phyloP scores from a whole-genome alignment of 345 rosid genomes.

The Brassica rapa region DNA sequence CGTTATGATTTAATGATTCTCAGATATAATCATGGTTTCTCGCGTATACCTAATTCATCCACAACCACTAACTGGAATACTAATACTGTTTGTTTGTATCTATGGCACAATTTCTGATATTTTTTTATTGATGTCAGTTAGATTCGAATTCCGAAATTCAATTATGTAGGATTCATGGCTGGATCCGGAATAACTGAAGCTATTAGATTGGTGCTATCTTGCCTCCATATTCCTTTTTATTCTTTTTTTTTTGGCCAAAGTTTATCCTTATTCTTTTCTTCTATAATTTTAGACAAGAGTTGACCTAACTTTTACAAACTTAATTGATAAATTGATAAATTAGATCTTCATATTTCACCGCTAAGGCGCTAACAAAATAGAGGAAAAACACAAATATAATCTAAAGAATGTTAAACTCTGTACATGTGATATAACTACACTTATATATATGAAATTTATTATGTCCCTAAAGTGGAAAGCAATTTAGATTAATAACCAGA shows the following conservation, averaged over 20 bases:
- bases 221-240: no score
- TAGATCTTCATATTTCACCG: background rate
- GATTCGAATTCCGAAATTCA: background rate
- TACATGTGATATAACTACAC: background rate
- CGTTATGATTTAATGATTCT: conserved; percentile 20
- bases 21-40: conserved; percentile 19
- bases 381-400: background rate
- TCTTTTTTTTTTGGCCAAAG: background rate
- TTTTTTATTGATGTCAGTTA: background rate
- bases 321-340: background rate
- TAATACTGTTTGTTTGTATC: conserved; percentile 13
- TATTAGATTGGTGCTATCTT: background rate
- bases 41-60: conserved; percentile 34
- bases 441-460: background rate
- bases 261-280: background rate
- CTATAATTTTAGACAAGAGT: background rate
- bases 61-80: conserved; percentile 36
- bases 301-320: background rate
- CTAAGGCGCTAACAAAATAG: background rate
- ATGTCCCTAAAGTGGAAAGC: conserved; percentile 24
- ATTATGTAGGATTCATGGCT: background rate
- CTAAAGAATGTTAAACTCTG: background rate
- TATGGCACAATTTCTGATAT: background rate
- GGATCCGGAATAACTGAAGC: background rate
- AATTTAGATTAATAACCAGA: conserved; percentile 24